A percentile compares a stretch with the other conserved stretches of the same genome.
Conservation (phyloP, 768 basidiomycete species). For the Galerina marginata region DNA sequence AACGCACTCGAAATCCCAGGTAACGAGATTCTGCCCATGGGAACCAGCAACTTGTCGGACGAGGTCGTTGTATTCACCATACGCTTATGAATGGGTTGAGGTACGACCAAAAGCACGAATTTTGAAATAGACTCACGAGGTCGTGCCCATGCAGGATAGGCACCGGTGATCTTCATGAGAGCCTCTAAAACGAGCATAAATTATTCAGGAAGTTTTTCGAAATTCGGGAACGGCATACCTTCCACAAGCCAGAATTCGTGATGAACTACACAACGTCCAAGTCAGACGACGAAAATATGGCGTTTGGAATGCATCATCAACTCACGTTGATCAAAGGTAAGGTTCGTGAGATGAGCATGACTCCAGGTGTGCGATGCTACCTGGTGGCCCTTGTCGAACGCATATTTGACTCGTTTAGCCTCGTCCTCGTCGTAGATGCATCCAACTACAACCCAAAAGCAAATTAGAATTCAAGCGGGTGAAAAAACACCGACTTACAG, state of each 20-base stretch:
- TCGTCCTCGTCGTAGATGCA: slow-evolving; percentile 37
- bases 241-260: slow-evolving; percentile 50
- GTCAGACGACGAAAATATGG: neutral
- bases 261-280: slow-evolving; percentile 34
- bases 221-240: slow-evolving; percentile 29
- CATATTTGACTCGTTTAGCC: slow-evolving; percentile 35
- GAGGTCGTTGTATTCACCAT: slow-evolving; percentile 39
- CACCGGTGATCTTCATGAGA: slow-evolving; percentile 36
- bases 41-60: slow-evolving; percentile 28
- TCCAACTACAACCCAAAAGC: slow-evolving; percentile 22
- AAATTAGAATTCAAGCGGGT: neutral
- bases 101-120: neutral
- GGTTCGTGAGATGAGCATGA: slow-evolving; percentile 36
- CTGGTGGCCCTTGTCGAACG: slow-evolving; percentile 36
- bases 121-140: slow-evolving; percentile 32
- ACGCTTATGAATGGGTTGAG: slow-evolving; percentile 26
- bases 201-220: too few species aligned
- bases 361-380: slow-evolving; percentile 42
- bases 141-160: slow-evolving; percentile 39
- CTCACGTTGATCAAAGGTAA: slow-evolving; percentile 34
- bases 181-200: slow-evolving; percentile 25
- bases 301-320: neutral
- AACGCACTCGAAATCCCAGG: slow-evolving; percentile 42
- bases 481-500: slow-evolving; percentile 19
- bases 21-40: slow-evolving; percentile 30